Evolutionary conservation across 345 rosid species (phyloP), one percentile per base, ranked within the genome.

Genomic region (Gossypium anomalum): DNA sequence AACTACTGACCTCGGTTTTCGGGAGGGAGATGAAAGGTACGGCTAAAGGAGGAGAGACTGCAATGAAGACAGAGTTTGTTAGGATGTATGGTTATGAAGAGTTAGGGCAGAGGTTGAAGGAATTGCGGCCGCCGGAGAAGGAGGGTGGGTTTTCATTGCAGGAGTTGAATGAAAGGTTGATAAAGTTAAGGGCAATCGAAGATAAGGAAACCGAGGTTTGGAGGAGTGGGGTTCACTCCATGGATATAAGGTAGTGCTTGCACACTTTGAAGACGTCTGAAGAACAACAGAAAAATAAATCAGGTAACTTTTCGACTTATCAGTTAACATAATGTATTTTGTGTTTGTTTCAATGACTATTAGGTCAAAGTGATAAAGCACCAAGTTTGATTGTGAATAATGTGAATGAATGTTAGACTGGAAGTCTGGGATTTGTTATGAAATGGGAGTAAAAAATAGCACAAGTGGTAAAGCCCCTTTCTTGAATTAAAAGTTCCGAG

Each of bases 131-230:
- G 65, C 88, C 83, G 0, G 70, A 84, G 65, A 80, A 41, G 76
- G 84, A 67, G 76, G 83, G 78, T 2, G 81, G 88, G 84, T 94
- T 92, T 79, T 89, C 94, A 0, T 69, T 93, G 83, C 67, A 73
- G 75, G 96, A 94, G 86, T 76, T 94, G 82, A 89, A 83, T 69
- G 90, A 83, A 83, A 91, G 98, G 81, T 78, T 93, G 79, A 77
- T 76, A 43, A 89, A 78, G 84, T 74, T 94, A 67, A 89, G 91
- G 73, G 86, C 80, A 62, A 64, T 84, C 78, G 98, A 94, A 74
- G 82, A 86, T 71, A 78, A 82, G 76, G 84, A 83, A 61, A 49
- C 16, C 0, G 78, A 79, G 59, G 75, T 66, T 0, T 70, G 55
- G 11, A 44, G 17, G 17, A 38, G 47, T 0, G 77, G 72, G 11